phyloP scores from a whole-genome alignment of 1,139 yeast species.

The Pichia sp. region DNA sequence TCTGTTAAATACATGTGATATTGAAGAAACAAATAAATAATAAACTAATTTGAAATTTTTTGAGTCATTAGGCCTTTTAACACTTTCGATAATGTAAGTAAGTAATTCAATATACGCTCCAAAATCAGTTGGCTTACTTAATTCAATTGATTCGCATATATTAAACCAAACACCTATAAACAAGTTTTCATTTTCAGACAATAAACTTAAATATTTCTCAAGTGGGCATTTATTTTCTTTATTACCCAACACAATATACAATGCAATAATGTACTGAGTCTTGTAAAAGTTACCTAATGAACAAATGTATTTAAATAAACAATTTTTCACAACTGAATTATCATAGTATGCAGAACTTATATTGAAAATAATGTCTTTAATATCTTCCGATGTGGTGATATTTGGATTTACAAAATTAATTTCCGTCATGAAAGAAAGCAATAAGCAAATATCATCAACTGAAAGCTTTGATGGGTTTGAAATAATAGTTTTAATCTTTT shows the following conservation, averaged over 20 bases:
- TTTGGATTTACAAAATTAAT: neutral
- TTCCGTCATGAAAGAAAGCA: slow-evolving; percentile 6
- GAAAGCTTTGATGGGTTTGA: slow-evolving; percentile 2
- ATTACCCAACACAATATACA: slow-evolving; percentile 18
- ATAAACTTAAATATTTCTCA: neutral
- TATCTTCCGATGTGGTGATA: neutral
- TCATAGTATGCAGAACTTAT: slow-evolving; percentile 6
- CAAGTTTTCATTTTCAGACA: neutral
- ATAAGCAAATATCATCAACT: slow-evolving; percentile 1
- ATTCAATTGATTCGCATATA: slow-evolving; percentile 7
- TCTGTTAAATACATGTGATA: slow-evolving; percentile 7
- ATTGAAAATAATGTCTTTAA: slow-evolving; percentile 10
- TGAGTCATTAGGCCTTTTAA: slow-evolving; percentile 12
- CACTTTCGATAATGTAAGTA: slow-evolving; percentile 12
- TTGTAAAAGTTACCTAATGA: slow-evolving; percentile 10
- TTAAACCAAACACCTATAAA: slow-evolving; percentile 16
- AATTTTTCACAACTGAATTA: slow-evolving; percentile 7
- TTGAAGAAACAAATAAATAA: slow-evolving; percentile 3
- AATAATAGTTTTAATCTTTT: neutral
- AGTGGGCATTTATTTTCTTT: neutral
- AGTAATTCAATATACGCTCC: slow-evolving; percentile 12
- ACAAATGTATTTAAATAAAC: slow-evolving; percentile 19
- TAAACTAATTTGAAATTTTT: slow-evolving; percentile 4
- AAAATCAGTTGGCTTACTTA: slow-evolving; percentile 3
- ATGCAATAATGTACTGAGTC: slow-evolving; percentile 18